Conservation (phyloP, 306 rosid species). For the Lagenaria siceraria region DNA sequence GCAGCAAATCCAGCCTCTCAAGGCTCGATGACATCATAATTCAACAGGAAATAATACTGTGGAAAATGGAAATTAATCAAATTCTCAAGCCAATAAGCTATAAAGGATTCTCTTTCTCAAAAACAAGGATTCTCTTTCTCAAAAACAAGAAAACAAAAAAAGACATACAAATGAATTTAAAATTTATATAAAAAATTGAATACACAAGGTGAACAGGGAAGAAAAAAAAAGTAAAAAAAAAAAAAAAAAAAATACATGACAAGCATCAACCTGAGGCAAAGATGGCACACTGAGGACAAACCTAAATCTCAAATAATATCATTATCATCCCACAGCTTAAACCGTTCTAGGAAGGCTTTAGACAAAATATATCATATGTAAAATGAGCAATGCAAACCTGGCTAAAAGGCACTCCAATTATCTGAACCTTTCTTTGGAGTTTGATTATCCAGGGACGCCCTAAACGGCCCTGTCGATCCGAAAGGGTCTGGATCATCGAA, state of each 20-base stretch:
- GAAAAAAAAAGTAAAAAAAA: too few relatives aligned
- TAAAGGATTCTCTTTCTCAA: background rate
- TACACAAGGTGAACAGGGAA: conserved; percentile 44
- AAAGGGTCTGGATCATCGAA: conserved; percentile 87
- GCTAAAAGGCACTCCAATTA: conserved; percentile 84
- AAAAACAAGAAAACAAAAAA: background rate
- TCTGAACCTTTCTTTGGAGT: conserved; percentile 58
- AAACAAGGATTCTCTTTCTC: background rate
- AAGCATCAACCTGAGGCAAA: conserved; percentile 25
- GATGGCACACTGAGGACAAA: conserved; percentile 23
- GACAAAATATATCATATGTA: conserved; percentile 10
- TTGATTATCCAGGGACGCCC: conserved; percentile 51
- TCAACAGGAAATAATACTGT: conserved; percentile 8
- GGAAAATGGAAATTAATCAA: background rate
- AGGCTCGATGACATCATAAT: background rate
- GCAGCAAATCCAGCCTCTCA: background rate
- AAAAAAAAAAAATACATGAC: conserved; percentile 19
- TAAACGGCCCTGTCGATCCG: conserved; percentile 66
- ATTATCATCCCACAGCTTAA: conserved; percentile 16
- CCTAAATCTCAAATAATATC: conserved; percentile 26
- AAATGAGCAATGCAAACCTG: conserved; percentile 6
- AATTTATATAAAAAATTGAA: conserved; percentile 17
- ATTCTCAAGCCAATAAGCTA: conserved; percentile 1
- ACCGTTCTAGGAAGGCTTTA: conserved; percentile 23
- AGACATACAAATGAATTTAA: background rate